Conservation (phyloP, 805 yeast genomes). For the Pichia eremophila region DNA sequence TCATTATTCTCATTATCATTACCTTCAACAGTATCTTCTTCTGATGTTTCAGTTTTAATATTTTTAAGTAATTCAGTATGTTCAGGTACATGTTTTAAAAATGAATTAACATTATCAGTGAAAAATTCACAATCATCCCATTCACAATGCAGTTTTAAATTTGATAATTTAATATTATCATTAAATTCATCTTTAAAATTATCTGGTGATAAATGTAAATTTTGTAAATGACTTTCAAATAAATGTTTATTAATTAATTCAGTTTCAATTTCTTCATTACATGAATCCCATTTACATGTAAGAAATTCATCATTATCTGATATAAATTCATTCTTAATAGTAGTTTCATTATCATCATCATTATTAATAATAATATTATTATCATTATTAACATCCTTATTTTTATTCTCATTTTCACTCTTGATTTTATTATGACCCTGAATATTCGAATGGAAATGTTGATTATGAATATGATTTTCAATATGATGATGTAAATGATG, state of each 20-base stretch:
- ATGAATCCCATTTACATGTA: conserved; percentile 62
- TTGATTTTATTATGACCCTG: conserved; percentile 16
- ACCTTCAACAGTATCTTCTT: neutral
- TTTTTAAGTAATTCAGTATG: conserved; percentile 6
- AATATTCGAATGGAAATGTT: conserved; percentile 15
- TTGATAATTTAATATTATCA: neutral
- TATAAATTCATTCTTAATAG: too few relatives aligned
- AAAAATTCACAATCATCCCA: conserved; percentile 66
- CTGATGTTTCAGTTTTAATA: conserved; percentile 1
- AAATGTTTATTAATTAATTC: conserved; percentile 43
- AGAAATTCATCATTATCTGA: conserved; percentile 5
- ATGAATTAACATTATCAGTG: conserved; percentile 40
- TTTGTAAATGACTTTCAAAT: conserved; percentile 36
- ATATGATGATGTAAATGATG: conserved; percentile 24
- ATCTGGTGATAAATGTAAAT: conserved; percentile 4
- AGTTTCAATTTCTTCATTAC: conserved; percentile 32
- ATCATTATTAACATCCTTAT: neutral
- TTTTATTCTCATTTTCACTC: neutral
- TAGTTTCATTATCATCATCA: too few relatives aligned
- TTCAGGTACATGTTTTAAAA: conserved; percentile 52
- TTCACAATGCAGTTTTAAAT: conserved; percentile 42
- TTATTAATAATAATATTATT: too few relatives aligned
- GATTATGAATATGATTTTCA: conserved; percentile 31
- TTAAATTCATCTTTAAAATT: neutral
- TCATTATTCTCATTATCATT: conserved; percentile 2